Base-by-base conservation (phyloP, 1,284 basidiomycete species). In the Boletus mariae region DNA sequence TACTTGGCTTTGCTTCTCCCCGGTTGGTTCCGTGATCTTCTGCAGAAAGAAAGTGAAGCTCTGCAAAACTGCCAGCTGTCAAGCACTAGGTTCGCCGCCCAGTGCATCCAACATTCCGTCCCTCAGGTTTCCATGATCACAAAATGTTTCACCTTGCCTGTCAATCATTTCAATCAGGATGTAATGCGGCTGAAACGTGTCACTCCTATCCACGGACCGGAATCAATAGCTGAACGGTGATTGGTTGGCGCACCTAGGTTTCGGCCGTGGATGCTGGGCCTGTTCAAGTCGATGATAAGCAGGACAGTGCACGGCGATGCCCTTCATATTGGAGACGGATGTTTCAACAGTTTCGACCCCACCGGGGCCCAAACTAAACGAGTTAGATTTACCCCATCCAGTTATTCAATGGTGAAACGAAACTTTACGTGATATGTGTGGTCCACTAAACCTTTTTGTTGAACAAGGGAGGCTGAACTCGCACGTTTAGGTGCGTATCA, bases 181-280 rank as follows among this genome's bases (percentile, higher is more conserved):
- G 54, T 64, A 57, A 47, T 62, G 61, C 61, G 65, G 59, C 34
- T 60, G 55, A 65, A 69, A 60, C 67, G 54, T 56, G 56, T 65
- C 52, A 15, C 28, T 56, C 53, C 37, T 49, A 49, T 49, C 47
- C 53, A 37, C 43, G 38, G 12, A 32, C 26, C 42, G 46, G 61
- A n/a, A 43, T 17, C 31, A 61, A 40, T 54, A 42, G 23, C 13
- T 32, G 7, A 41, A 51, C 43, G 46, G 55, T 42, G 53, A 60
- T 61, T 61, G 53, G 45, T 61, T 61, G 57, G 43, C 38, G 45
- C 45, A 9, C 31, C 38, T 45, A 45, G 42, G 23, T 29, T 20
- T 43, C 47, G 28, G 41, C 56, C 51, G 55, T 54, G 56, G 68
- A 26, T 31, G 31, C 31, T 5, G 31, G 4, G 12, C 31, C 12